Evolutionary conservation across 495 filamentous ascomycete genomes (phyloP).

Genomic region (Talaromyces borbonicus): DNA sequence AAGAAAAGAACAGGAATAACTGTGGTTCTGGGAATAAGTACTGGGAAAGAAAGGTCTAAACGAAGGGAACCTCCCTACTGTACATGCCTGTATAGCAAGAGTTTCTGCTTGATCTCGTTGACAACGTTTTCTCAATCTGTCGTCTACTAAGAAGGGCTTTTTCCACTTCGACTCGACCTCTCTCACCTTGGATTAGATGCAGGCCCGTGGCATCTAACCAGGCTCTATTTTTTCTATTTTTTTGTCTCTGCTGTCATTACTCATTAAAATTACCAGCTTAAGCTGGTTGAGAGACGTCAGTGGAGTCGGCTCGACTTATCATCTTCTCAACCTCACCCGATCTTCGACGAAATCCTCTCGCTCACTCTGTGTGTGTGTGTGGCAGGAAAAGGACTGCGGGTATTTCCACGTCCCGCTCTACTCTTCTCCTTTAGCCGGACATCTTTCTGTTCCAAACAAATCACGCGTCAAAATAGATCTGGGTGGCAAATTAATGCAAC

Average conservation of each 20-base stretch:
- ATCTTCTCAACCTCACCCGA: neutral
- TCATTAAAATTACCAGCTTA: conserved; percentile 1
- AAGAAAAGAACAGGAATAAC: neutral
- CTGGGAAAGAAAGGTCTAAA: neutral
- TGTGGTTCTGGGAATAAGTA: too few relatives aligned
- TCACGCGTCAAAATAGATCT: neutral
- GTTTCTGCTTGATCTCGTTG: neutral
- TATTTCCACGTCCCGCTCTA: conserved; percentile 2
- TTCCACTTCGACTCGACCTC: neutral
- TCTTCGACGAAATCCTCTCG: neutral
- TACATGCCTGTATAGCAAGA: conserved; percentile 7
- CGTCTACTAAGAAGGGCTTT: conserved; percentile 1
- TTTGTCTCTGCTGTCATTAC: too few relatives aligned
- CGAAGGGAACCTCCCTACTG: conserved; percentile 2
- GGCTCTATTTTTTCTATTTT: too few relatives aligned
- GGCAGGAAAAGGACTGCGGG: neutral
- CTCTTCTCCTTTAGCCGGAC: neutral
- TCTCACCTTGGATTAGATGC: neutral
- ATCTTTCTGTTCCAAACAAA: too few relatives aligned
- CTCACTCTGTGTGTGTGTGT: too few relatives aligned
- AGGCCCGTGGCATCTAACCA: too few relatives aligned
- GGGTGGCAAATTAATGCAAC: conserved; percentile 1
- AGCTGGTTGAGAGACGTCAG: neutral
- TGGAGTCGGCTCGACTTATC: neutral
- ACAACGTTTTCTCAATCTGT: neutral